Conservation (phyloP, 495 filamentous ascomycete genomes). For the Rhizodiscina lignyota region DNA sequence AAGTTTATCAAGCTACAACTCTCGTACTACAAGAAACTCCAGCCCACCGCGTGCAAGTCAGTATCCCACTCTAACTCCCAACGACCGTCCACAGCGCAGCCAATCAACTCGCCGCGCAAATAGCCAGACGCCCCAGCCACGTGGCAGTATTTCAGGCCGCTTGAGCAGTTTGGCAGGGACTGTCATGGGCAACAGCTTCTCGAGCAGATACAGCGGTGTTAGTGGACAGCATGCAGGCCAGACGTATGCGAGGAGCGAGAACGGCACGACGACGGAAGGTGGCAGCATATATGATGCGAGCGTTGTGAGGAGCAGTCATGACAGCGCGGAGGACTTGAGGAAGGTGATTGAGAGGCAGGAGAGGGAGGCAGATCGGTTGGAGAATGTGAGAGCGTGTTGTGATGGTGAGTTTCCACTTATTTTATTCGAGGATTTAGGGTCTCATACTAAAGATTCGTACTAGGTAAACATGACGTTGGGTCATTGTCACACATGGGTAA, state of each 20-base stretch:
- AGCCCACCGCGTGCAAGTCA: constrained; percentile 35
- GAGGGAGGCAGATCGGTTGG: constrained; percentile 55
- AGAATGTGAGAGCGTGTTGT: constrained; percentile 94
- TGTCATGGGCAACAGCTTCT: constrained; percentile 15
- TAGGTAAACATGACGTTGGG: constrained; percentile 64
- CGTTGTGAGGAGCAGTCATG: constrained; percentile 49
- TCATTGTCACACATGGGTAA: no score
- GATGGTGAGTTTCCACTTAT: constrained; percentile 50
- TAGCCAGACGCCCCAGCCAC: constrained; percentile 5
- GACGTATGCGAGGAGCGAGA: not conserved
- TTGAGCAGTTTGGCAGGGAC: constrained; percentile 18
- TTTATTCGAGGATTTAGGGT: constrained; percentile 2
- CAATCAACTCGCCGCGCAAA: not conserved
- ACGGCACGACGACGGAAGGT: constrained; percentile 1
- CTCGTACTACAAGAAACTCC: constrained; percentile 42
- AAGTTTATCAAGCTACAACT: constrained; percentile 74
- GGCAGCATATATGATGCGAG: constrained; percentile 51
- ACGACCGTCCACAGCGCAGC: constrained; percentile 1
- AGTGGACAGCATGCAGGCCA: no score
- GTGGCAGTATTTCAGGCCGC: constrained; percentile 12
- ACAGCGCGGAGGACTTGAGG: constrained; percentile 67
- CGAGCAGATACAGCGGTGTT: constrained; percentile 15
- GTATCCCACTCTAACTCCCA: constrained; percentile 9
- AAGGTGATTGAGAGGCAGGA: constrained; percentile 61
- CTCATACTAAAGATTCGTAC: not conserved